Percentiles rank a stretch among this genome's conserved stretches.
These are phyloP conservation scores for Polychaeton citri DNA, from an alignment of 2,329 filamentous ascomycete genomes.

Conservation along the genomic window DNA sequence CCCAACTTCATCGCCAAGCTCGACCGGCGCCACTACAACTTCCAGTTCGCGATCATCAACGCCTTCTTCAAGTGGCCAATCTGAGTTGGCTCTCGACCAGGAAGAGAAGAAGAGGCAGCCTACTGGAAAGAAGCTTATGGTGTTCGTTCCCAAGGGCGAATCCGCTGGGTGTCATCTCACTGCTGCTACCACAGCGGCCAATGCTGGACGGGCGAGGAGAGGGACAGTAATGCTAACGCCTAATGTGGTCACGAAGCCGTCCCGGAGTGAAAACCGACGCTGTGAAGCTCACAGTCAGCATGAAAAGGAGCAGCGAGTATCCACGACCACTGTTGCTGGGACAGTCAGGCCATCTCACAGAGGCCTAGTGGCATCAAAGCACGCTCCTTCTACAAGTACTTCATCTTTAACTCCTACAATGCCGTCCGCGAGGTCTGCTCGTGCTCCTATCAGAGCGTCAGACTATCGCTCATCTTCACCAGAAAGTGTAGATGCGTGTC, in stretches of 20 bases:
- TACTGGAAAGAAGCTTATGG: constrained; percentile 4
- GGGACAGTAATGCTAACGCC: not conserved
- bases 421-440: not conserved
- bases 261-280: not conserved
- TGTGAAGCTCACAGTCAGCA: not conserved
- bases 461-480: not conserved
- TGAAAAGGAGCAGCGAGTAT: not conserved
- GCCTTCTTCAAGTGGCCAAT: not conserved
- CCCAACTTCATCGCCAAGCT: constrained; percentile 3
- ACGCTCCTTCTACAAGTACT: not conserved
- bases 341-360: not conserved
- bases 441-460: not conserved
- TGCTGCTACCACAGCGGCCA: constrained; percentile 6
- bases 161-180: constrained; percentile 15
- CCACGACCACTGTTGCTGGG: not conserved
- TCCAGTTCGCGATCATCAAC: constrained; percentile 1
- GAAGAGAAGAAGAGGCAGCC: not conserved
- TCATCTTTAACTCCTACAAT: not conserved
- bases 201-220: not conserved
- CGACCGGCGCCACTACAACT: not conserved
- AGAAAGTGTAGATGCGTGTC: not conserved
- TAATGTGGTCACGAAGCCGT: not conserved
- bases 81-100: not conserved
- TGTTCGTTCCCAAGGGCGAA: constrained; percentile 19
- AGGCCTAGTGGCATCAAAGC: not conserved